Conservation (phyloP, 805 yeast species). For the Candida sithepensis region DNA sequence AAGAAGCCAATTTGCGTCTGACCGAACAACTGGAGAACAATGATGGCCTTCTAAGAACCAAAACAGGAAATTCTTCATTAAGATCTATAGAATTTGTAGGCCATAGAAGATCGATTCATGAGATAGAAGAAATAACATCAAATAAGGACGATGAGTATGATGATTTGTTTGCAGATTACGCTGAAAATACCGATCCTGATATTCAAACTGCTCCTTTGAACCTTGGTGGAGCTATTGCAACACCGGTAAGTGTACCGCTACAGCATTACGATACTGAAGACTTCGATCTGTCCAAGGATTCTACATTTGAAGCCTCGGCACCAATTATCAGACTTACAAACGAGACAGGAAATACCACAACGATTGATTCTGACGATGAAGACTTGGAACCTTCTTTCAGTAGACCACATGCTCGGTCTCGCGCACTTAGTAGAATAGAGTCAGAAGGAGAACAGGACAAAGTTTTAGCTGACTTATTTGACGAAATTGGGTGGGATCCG, state of each 20-base stretch:
- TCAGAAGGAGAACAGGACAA: constrained; percentile 15
- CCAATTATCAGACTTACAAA: background rate
- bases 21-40: background rate
- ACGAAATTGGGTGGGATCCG: constrained; percentile 74
- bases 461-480: constrained; percentile 63
- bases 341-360: constrained; percentile 2
- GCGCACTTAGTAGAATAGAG: constrained; percentile 29
- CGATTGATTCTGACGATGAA: constrained; percentile 1
- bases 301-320: constrained; percentile 27
- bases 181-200: constrained; percentile 17
- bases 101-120: constrained; percentile 27
- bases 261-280: background rate
- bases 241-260: background rate
- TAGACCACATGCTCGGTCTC: constrained; percentile 24
- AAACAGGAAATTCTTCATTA: constrained; percentile 13
- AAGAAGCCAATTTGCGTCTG: too few relatives aligned
- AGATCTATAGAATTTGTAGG: constrained; percentile 31
- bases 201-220: constrained; percentile 23
- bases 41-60: constrained; percentile 1
- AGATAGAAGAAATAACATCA: constrained; percentile 20
- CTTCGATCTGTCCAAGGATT: background rate
- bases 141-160: constrained; percentile 12
- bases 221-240: constrained; percentile 3
- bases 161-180: constrained; percentile 30
- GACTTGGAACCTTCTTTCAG: constrained; percentile 3